phyloP scores from a whole-genome alignment of 148 eudicot species.

The Chenopodium suecicum region DNA sequence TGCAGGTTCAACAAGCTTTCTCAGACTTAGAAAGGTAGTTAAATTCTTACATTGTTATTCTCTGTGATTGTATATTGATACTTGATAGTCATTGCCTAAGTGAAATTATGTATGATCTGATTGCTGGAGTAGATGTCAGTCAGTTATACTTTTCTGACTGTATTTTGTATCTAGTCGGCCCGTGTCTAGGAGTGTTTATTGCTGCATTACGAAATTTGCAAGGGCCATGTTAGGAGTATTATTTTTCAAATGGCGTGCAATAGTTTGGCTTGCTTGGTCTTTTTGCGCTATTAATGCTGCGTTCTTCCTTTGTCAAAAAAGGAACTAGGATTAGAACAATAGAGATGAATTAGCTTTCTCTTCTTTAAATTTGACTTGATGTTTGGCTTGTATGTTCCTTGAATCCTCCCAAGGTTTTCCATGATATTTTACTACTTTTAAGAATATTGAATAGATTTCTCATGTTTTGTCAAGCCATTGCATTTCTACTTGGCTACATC shows the following conservation, averaged over 20 bases:
- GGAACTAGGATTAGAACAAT: not conserved
- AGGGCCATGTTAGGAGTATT: not conserved
- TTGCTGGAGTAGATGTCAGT: not conserved
- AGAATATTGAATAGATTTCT: not conserved
- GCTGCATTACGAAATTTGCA: not conserved
- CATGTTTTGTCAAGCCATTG: not conserved
- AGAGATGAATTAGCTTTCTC: not conserved
- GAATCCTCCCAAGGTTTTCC: not conserved
- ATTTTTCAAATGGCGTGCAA: not conserved
- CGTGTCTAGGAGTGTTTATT: not conserved
- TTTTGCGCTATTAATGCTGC: not conserved
- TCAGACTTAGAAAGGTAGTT: slow-evolving; percentile 71
- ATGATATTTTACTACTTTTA: not conserved
- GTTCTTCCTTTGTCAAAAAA: not conserved
- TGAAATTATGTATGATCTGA: not conserved
- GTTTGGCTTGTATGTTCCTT: not conserved
- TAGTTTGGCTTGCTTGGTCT: not conserved
- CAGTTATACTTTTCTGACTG: not conserved
- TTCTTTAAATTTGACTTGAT: not conserved
- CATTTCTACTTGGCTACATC: no score
- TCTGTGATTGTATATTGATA: not conserved
- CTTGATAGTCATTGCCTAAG: not conserved
- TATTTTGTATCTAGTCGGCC: not conserved
- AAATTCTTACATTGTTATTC: not conserved
- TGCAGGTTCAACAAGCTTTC: slow-evolving; percentile 83